Conservation (phyloP, 345 rosid genomes). For the Salix purpurea region DNA sequence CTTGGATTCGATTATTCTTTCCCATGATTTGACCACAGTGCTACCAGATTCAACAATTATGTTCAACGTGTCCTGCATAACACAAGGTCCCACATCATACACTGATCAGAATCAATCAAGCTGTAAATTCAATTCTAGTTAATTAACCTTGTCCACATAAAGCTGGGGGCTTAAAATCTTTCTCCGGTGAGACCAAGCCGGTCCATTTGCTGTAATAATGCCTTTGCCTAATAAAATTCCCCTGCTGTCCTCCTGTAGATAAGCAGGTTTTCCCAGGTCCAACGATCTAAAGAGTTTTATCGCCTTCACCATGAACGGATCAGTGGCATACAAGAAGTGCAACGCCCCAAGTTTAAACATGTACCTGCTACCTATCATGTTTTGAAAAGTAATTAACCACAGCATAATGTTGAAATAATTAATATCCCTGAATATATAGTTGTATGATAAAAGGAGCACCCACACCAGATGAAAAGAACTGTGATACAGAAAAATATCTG, state of each 20-base stretch:
- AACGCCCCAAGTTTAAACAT: constrained; percentile 17
- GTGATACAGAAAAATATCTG: not conserved
- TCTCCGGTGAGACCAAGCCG: constrained; percentile 34
- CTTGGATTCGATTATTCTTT: not conserved
- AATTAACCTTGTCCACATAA: constrained; percentile 15
- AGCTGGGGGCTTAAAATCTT: constrained; percentile 32
- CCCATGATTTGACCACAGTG: constrained; percentile 11
- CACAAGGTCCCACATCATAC: not conserved
- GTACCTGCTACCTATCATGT: constrained; percentile 6
- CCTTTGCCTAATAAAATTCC: constrained; percentile 35
- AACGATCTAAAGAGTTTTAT: constrained; percentile 22
- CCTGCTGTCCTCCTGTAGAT: constrained; percentile 2
- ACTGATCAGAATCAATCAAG: not conserved
- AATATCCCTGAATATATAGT: no score
- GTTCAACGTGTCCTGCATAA: constrained; percentile 8
- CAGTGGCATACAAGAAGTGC: constrained; percentile 15
- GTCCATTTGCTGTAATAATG: constrained; percentile 26
- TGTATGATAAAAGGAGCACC: no score
- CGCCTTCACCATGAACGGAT: constrained; percentile 27
- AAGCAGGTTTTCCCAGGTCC: constrained; percentile 34
- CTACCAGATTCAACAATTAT: constrained; percentile 4
- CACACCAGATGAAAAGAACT: not conserved
- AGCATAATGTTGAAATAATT: not conserved
- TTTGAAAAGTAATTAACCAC: not conserved
- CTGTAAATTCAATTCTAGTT: not conserved